Evolutionary conservation across 2,329 filamentous ascomycete genomes (phyloP), one percentile per base, ranked within the genome.

Genomic region (Coniochaeta ligniaria): DNA sequence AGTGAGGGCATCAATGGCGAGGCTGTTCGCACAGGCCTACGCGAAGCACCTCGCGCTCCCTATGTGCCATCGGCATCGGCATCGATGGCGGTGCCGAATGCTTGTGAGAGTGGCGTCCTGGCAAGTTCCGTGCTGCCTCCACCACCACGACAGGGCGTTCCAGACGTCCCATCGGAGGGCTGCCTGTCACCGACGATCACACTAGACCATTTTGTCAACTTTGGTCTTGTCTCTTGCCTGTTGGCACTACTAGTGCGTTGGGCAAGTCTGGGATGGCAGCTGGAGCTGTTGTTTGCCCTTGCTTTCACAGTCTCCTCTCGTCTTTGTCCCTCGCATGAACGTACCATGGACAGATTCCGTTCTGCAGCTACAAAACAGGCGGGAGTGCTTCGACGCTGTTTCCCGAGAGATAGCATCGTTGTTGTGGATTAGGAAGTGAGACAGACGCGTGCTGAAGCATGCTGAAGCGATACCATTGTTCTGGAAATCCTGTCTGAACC

Each of bases 211-310:
- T 62, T 69, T 64, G 62, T 63, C 63, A 65, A 63, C 58, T 45
- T 66, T 58, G 63, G 67, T 64, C 66, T 70, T 66, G 67, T 70
- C 62, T 67, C 66, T 65, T 61, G 58, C 63, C 62, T 69, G 63
- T 58, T 62, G 57, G 65, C 59, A 41, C 60, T 22, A 24, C 50
- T 60, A 16, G 20, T 64, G 62, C 60, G 60, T 33, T 59, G 62
- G 28, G 62, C 57, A 17, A 54, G 38, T 57, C 36, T 60, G 61
- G 62, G 56, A 47, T 36, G 43, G 56, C 60, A 63, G 61, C 47
- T 47, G 57, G 63, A 60, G 38, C 58, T 62, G 41, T 54, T 63
- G 6, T 17, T 52, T 52, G 47, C 26, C 17, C 43, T 47, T 16
- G 26, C 20, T 26, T 2, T 52, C 22, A 31, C 26, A 8, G n/a